These are phyloP conservation scores for Salvia miltiorrhiza DNA, from an alignment of 257 asterid genomes.

Conservation along the genomic window DNA sequence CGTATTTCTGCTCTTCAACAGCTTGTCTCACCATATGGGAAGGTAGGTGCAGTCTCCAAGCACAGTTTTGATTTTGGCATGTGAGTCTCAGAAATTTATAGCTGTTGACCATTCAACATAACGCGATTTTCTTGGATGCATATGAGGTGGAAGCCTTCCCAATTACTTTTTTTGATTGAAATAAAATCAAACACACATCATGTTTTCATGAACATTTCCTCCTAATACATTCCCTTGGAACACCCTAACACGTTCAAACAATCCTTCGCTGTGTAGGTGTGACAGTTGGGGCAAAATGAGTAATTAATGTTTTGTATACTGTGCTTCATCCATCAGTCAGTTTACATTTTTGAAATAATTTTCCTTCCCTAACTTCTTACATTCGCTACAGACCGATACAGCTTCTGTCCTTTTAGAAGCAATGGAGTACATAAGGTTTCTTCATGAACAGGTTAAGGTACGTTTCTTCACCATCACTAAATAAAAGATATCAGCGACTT, in stretches of 20 bases:
- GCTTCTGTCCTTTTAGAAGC: slow-evolving; percentile 90
- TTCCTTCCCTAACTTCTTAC: not conserved
- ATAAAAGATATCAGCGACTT: not conserved
- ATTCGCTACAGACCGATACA: slow-evolving; percentile 64
- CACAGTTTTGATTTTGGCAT: not conserved
- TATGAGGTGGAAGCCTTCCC: not conserved
- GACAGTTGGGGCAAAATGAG: not conserved
- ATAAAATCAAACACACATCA: not conserved
- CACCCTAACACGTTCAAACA: not conserved
- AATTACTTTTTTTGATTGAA: not conserved
- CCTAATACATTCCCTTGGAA: not conserved
- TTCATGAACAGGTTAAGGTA: slow-evolving; percentile 92
- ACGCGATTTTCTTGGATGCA: not conserved
- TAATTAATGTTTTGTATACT: not conserved
- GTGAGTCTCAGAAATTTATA: not conserved
- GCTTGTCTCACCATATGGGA: slow-evolving; percentile 91
- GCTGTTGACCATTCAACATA: not conserved
- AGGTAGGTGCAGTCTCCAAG: slow-evolving; percentile 59
- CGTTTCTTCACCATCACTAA: not conserved
- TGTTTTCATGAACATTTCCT: not conserved
- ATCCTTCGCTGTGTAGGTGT: not conserved
- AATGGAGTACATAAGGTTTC: slow-evolving; percentile 79
- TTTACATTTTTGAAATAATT: not conserved
- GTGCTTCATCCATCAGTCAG: not conserved
- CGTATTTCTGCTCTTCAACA: slow-evolving; percentile 81